phyloP scores from a whole-genome alignment of 768 basidiomycete genomes.

The Calocybe cyanea region DNA sequence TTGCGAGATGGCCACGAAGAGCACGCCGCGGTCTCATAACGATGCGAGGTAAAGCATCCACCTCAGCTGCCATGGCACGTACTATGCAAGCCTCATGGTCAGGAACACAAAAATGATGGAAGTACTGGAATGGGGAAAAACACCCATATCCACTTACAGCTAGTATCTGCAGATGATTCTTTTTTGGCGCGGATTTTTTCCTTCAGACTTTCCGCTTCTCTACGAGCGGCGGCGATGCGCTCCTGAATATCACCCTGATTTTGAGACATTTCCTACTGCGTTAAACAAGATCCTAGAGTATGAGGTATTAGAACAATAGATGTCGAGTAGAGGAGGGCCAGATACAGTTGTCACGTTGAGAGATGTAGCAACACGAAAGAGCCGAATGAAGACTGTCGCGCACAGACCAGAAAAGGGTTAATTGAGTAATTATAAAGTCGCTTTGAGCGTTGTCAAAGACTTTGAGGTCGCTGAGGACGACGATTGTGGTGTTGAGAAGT shows the following conservation, averaged over 20 bases:
- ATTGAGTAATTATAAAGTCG: constrained; percentile 6
- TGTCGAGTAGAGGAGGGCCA: constrained; percentile 1
- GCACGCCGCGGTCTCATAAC: constrained; percentile 95
- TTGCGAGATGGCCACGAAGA: constrained; percentile 95
- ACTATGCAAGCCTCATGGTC: constrained; percentile 45
- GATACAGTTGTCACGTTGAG: constrained; percentile 12
- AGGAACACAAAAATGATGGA: constrained; percentile 5
- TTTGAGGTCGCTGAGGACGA: constrained; percentile 21
- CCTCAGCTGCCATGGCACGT: constrained; percentile 97
- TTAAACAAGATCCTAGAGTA: too few relatives aligned
- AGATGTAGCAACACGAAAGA: constrained; percentile 3
- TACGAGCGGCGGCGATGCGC: constrained; percentile 91
- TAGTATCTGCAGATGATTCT: constrained; percentile 97
- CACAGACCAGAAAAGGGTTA: constrained; percentile 5
- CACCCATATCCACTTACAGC: constrained; percentile 56
- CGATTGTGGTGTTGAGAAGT: constrained; percentile 20
- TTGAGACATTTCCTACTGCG: constrained; percentile 73
- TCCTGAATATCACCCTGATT: constrained; percentile 83
- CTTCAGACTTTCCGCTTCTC: constrained; percentile 96
- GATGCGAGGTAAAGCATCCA: constrained; percentile 92
- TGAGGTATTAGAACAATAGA: constrained; percentile 1
- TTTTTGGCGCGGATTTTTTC: constrained; percentile 97
- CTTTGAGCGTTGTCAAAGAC: constrained; percentile 9
- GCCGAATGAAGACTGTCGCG: background rate
- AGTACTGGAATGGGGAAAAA: constrained; percentile 9